Conservation (phyloP, 2,329 filamentous ascomycete species). For the Penicillium palitans region DNA sequence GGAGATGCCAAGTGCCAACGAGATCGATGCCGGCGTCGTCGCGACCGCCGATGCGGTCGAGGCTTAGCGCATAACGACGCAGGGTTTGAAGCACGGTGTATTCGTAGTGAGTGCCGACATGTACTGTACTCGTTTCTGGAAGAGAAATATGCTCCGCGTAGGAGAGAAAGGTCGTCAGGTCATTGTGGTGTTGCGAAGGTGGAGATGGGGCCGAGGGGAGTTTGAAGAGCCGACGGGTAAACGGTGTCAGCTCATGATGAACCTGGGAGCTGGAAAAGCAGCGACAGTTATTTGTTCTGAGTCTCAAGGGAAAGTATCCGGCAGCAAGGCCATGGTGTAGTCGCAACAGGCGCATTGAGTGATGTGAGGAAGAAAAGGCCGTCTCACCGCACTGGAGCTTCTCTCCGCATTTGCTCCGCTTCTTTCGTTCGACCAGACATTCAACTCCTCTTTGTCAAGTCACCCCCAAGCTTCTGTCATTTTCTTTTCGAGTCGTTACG, state of each 20-base stretch:
- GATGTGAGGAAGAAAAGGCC: constrained; percentile 11
- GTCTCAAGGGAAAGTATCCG: constrained; percentile 1
- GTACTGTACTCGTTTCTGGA: constrained; percentile 40
- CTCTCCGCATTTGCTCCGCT: constrained; percentile 26
- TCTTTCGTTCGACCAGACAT: constrained; percentile 4
- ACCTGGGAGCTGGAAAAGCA: constrained; percentile 17
- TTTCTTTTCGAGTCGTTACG: neutral
- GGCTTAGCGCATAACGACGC: constrained; percentile 40
- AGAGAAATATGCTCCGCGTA: constrained; percentile 43
- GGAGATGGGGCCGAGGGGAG: constrained; percentile 37
- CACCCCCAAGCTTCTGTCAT: neutral
- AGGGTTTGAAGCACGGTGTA: constrained; percentile 46
- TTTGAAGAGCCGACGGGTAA: constrained; percentile 39
- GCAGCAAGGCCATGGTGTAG: constrained; percentile 17
- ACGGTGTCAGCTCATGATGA: constrained; percentile 25
- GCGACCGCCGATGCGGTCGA: constrained; percentile 48
- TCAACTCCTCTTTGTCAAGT: neutral
- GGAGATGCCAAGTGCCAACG: constrained; percentile 48
- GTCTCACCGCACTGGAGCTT: constrained; percentile 27
- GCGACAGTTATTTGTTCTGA: neutral
- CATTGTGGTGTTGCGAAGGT: constrained; percentile 38
- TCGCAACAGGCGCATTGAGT: constrained; percentile 23
- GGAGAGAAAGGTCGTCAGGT: constrained; percentile 43
- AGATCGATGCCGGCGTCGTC: constrained; percentile 51
- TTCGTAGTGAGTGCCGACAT: constrained; percentile 50